Conservation (phyloP, 176 grass and related monocot genomes). For the Poa pratensis region DNA sequence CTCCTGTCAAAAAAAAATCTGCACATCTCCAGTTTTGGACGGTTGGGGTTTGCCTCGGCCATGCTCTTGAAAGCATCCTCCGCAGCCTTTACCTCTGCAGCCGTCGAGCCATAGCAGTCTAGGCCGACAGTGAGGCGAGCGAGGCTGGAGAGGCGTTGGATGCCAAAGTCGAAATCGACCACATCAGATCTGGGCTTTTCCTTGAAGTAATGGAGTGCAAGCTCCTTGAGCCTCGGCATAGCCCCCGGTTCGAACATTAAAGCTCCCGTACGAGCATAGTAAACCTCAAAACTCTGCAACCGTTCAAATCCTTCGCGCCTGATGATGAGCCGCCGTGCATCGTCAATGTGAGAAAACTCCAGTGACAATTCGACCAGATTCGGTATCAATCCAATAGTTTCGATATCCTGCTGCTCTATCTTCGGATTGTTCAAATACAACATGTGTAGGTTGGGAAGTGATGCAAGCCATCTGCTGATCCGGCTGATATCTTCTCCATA, state of each 20-base stretch:
- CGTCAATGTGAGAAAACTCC: fast-evolving
- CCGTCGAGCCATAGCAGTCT: fast-evolving
- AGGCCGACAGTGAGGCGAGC: neutral
- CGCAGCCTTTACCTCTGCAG: neutral
- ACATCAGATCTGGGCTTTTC: neutral
- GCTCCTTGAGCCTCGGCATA: slow-evolving; percentile 20
- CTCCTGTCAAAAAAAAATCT: too few relatives aligned
- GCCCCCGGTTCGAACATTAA: slow-evolving; percentile 8
- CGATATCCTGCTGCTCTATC: neutral
- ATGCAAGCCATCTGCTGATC: neutral
- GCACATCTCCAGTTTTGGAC: slow-evolving; percentile 6
- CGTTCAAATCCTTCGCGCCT: neutral
- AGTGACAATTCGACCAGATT: neutral
- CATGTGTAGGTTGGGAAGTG: neutral
- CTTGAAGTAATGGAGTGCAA: fast-evolving
- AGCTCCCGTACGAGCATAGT: fast-evolving
- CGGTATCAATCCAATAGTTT: slow-evolving; percentile 4
- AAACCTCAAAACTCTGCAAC: neutral
- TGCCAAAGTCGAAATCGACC: neutral
- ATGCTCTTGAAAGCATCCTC: slow-evolving; percentile 23
- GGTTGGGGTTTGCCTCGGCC: slow-evolving; percentile 6
- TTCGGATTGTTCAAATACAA: fast-evolving
- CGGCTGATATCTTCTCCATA: neutral
- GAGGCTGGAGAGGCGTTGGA: slow-evolving; percentile 5
- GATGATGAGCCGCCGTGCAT: neutral